Base-by-base conservation (phyloP, 2,329 filamentous ascomycete genomes). In the Paracamarosporium sp. region DNA sequence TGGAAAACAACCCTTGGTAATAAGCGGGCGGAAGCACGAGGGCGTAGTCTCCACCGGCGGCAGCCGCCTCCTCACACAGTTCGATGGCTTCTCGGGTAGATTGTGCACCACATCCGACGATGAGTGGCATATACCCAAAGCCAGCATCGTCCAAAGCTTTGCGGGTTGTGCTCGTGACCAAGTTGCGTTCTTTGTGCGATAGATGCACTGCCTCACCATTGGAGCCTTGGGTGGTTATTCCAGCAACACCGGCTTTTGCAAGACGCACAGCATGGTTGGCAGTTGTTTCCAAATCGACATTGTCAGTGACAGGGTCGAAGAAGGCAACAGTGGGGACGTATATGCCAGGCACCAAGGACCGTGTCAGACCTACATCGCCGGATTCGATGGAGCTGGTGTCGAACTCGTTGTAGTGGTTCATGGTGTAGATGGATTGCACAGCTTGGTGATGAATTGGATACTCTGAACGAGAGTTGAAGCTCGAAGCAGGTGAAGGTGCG, bases 191-290 rank as follows among this genome's bases (percentile, higher is more conserved):
- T 24, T 84, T 80, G 66, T 88, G 88, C 41, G 88, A 87, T 31
- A 94, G 83, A 70, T 93, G 90, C 12, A 93, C 90, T 7, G 91
- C 90, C 80, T 95, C 91, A 67, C 91, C 91, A 71, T 94, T 94
- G 71, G 89, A 92, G 45, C 91, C 91, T 74, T 93, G 90, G 11
- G 89, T 91, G 47, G 90, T 89, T 45, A 94, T 82, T 20, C 90
- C 90, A 15, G 88, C 85, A 40, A 93, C 86, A 62, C 91, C 91
- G 27, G 89, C 86, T 55, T 83, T 75, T 45, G 90, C 90, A n/a
- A 94, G 86, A 67, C 88, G 86, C 51, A 90, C 84, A 35, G 89
- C 87, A 55, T 81, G 79, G 33, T 66, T 75, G 43, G 71, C 70
- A 31, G 71, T 75, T 11, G 77, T 79, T 33, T 75, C 68, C 2